Base-by-base conservation (phyloP, 2,329 filamentous ascomycete genomes). In the Aspergillus intermedius region DNA sequence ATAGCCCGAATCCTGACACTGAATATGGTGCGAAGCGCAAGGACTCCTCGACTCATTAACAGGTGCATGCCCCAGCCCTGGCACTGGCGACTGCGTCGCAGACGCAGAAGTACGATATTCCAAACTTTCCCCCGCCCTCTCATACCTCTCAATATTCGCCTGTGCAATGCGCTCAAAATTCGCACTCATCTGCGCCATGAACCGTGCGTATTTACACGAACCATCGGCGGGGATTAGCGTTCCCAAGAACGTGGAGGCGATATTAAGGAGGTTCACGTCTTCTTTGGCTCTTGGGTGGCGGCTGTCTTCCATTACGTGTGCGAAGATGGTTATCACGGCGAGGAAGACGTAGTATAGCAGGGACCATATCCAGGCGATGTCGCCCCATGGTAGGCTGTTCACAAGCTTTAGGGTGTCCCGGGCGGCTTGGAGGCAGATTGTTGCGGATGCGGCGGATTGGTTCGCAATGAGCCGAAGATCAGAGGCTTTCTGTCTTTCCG, bases 301-400 rank as follows among this genome's bases (percentile, higher is more conserved):
- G 0, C 89, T 89, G 57, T 96, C 95, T 60, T 96, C 91, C 1
- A 97, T 69, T 44, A 96, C 93, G 59, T 94, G 94, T 49, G 89
- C 88, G 61, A 97, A 97, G 1, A 97, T 74, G 0, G 91, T 95
- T 48, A 96, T 88, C 4, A 95, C 80, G 0, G 93, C 87, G 0
- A 91, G 90, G 9, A 97, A 91, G 0, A 93, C 89, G 69, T 94
- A 97, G 70, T 97, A 96, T 17, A 96, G 74, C 51, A 95, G 84
- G 60, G 95, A 79, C 91, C 91, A 97, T 44, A 96, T 89, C 69
- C 90, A 95, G 41, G 87, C 85, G 60, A 90, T 88, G 64, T 97
- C 91, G 45, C 90, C 90, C 68, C 95, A 90, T 0, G 91, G 91
- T 48, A 96, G 87, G 64, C 95, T 95, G 69, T 93, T 94, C 51